phyloP scores from a whole-genome alignment of 352 stramenopile species.

The Phytophthora hybrid region DNA sequence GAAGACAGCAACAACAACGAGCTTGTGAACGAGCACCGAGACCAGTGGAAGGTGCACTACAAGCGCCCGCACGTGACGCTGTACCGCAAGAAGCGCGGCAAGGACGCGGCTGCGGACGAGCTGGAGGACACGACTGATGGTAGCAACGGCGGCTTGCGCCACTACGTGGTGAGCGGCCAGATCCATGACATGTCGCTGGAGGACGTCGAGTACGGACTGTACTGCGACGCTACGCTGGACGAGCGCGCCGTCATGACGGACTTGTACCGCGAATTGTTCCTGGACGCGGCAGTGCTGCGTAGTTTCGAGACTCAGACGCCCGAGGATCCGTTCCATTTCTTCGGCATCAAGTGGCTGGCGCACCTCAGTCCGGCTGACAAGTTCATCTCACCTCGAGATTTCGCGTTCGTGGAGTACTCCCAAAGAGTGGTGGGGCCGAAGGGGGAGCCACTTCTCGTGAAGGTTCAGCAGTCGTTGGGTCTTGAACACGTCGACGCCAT shows the following conservation, averaged over 20 bases:
- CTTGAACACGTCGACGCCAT: conserved; percentile 45
- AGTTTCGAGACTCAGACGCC: conserved; percentile 48
- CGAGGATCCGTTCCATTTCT: conserved; percentile 57
- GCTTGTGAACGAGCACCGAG: conserved; percentile 38
- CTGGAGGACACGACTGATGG: conserved; percentile 22
- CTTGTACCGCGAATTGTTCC: conserved; percentile 51
- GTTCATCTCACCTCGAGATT: conserved; percentile 60
- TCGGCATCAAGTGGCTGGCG: conserved; percentile 60
- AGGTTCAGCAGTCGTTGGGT: conserved; percentile 51
- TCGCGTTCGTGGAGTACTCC: conserved; percentile 59
- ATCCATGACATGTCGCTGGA: conserved; percentile 59
- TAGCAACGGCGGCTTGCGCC: conserved; percentile 38
- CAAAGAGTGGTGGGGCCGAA: conserved; percentile 39
- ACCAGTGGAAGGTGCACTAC: conserved; percentile 66
- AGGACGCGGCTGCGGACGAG: conserved; percentile 19
- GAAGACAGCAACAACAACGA: conserved; percentile 57
- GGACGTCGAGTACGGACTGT: conserved; percentile 62
- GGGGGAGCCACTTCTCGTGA: conserved; percentile 53
- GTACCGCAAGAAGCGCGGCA: conserved; percentile 57
- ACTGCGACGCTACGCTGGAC: conserved; percentile 55
- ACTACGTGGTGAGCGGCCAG: conserved; percentile 57
- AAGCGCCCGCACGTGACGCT: conserved; percentile 58
- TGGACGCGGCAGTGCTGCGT: conserved; percentile 54
- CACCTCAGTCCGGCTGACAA: conserved; percentile 55
- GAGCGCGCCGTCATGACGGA: conserved; percentile 58